Evolutionary conservation across 225 moss, liverwort and hornwort genomes (phyloP), one percentile per base, ranked within the genome.

Genomic region (Bryum argenteum): DNA sequence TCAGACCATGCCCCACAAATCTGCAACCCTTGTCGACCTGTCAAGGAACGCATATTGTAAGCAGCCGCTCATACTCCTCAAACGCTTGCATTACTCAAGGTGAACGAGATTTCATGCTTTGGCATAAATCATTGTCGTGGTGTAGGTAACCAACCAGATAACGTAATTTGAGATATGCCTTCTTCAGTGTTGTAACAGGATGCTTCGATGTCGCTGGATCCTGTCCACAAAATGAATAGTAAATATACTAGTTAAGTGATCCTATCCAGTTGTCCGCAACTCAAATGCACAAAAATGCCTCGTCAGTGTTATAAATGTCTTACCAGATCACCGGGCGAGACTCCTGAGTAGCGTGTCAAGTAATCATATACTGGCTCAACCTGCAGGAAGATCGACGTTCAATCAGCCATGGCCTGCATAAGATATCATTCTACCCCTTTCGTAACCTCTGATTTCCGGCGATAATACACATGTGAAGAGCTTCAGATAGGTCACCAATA

Each of bases 341-440:
- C 89, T 68, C 89, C 89, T 22, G 89, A 89, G 66, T 89, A 89
- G 58, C 89, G 83, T 38, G 89, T 89, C 81, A 89, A 77, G 65
- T 89, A 86, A 77, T 89, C 89, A 66, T 81, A 63, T 57, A 89
- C 89, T 26, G 89, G 89, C 77, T 89, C 89, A 70, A 89, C 89
- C 89, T 89, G 81, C 70, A 70, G 44, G 63, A 21, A 76, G 37
- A 8, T 69, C 37, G 47, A 72, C 24, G 33, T 69, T 33, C 63
- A 50, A 39, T 72, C 69, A 60, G 58, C 37, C 67, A 45, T 44
- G 38, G 58, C 39, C 59, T 64, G 59, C 60, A 53, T 57, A 48
- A 39, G 21, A 54, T 33, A 33, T 33, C 1, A 33, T 18, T 72
- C n/a, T 33, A 17, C 41, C 26, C n/a, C 8, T 59, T 23, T 44